Evolutionary conservation across 768 basidiomycete genomes (phyloP).

Genomic region (Suillus weaverae): DNA sequence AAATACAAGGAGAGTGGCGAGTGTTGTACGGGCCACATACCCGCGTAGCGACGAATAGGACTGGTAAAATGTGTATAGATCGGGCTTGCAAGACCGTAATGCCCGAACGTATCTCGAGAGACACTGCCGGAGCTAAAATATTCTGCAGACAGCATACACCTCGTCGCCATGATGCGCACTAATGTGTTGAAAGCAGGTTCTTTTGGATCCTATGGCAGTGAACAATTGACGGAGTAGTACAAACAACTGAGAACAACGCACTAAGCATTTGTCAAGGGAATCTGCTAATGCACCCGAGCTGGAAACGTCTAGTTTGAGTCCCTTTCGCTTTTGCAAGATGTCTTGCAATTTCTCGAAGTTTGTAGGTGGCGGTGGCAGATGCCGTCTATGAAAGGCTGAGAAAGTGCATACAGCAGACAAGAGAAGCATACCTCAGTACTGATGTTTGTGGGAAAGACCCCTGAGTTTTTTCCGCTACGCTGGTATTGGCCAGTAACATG

Average conservation of each 20-base stretch:
- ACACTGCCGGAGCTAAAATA: conserved; percentile 98
- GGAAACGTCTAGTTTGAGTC: conserved; percentile 83
- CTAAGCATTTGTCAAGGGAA: conserved; percentile 85
- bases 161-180: conserved; percentile 97
- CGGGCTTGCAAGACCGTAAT: conserved; percentile 95
- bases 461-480: conserved; percentile 88
- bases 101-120: conserved; percentile 87
- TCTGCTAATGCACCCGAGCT: conserved; percentile 87
- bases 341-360: conserved; percentile 98
- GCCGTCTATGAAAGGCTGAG: conserved; percentile 54
- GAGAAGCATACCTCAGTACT: conserved; percentile 65
- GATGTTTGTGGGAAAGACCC: conserved; percentile 96
- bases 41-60: conserved; percentile 95
- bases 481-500: conserved; percentile 97
- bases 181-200: conserved; percentile 95
- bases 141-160: conserved; percentile 98
- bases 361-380: conserved; percentile 85
- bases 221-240: conserved; percentile 3
- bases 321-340: conserved; percentile 82
- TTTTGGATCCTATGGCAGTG: conserved; percentile 58
- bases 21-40: conserved; percentile 38
- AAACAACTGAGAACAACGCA: conserved; percentile 38
- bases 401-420: background rate
- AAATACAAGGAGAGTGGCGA: background rate
- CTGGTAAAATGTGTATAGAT: conserved; percentile 99